Evolutionary conservation across 2,329 filamentous ascomycete species (phyloP), one percentile per base, ranked within the genome.

Genomic region (Penicillium sumatraense): DNA sequence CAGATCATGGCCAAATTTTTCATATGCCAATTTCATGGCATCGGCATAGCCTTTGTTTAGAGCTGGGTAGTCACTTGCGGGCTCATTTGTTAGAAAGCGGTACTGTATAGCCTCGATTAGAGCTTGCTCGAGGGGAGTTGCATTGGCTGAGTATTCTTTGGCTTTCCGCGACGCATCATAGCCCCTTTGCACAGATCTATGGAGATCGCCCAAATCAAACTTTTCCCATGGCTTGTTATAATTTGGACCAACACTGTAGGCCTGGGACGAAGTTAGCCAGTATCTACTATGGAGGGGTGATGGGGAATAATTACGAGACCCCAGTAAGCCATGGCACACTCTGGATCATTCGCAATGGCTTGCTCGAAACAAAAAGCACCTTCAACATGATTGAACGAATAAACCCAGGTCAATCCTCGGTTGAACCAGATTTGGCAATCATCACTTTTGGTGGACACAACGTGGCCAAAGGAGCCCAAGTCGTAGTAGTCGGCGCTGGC

Each of bases 301-400:
- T n/a, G n/a, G n/a, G n/a, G n/a, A n/a, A n/a, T n/a, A n/a, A n/a
- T n/a, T n/a, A n/a, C n/a, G 5, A 80, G 65, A 0, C 80, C 80
- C 79, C 79, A 83, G 54, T 80, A 75, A 2, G 75, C 78, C 70
- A 82, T 77, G 1, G 72, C 72, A 56, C 77, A 81, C 2, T 66
- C 45, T 0, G 72, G 64, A 55, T 83, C 80, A 45, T 75, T 67
- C 1, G 59, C 55, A 14, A 78, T 75, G 2, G 78, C 78, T 21
- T 71, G 68, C 47, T 76, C 68, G 49, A 82, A 82, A 59, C 80
- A 82, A 29, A 59, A 16, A 75, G 80, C 81, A 0, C 87, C 83
- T 69, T 91, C 89, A 61, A 88, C 86, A 66, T 91, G 89, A 67
- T 92, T 91, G 77, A 93, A 93, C 20, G 79, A 87, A 69, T 89